These are phyloP conservation scores for Phytophthora niederhauseri DNA, from an alignment of 352 stramenopile genomes.

Conservation along the genomic window DNA sequence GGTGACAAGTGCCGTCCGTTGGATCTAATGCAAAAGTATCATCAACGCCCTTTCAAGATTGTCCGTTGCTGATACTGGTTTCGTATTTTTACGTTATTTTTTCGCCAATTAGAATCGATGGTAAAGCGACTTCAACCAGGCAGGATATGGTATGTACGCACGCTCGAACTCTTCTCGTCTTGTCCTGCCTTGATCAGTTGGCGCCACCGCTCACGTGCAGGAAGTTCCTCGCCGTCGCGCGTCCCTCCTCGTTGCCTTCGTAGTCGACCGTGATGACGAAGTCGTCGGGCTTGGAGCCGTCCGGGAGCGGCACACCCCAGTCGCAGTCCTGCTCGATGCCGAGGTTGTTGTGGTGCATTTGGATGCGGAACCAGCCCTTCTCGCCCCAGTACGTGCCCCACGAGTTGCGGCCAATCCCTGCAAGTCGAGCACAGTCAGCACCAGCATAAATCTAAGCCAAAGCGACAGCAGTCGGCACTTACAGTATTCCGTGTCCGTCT, in stretches of 20 bases:
- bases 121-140: slow-evolving; percentile 8
- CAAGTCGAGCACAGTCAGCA: slow-evolving; percentile 1
- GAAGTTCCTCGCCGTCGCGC: slow-evolving; percentile 24
- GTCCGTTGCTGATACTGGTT: background rate
- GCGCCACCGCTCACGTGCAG: slow-evolving; percentile 16
- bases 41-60: slow-evolving; percentile 27
- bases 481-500: slow-evolving; percentile 91
- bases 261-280: slow-evolving; percentile 43
- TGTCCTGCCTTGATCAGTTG: slow-evolving; percentile 10
- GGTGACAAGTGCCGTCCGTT: background rate
- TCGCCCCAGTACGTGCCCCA: slow-evolving; percentile 95
- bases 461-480: slow-evolving; percentile 22
- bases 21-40: slow-evolving; percentile 15
- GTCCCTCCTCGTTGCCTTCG: slow-evolving; percentile 22
- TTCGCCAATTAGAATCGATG: slow-evolving; percentile 2
- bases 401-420: slow-evolving; percentile 91
- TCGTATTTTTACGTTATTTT: slow-evolving; percentile 7
- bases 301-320: slow-evolving; percentile 87
- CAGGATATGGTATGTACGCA: slow-evolving; percentile 5
- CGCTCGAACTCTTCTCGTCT: background rate
- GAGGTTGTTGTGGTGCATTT: slow-evolving; percentile 92
- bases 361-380: slow-evolving; percentile 93
- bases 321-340: slow-evolving; percentile 90
- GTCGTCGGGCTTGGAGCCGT: slow-evolving; percentile 71
- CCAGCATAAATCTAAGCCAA: background rate